Evolutionary conservation across 495 filamentous ascomycete genomes (phyloP), one percentile per base, ranked within the genome.

Genomic region (Platismatia glauca): DNA sequence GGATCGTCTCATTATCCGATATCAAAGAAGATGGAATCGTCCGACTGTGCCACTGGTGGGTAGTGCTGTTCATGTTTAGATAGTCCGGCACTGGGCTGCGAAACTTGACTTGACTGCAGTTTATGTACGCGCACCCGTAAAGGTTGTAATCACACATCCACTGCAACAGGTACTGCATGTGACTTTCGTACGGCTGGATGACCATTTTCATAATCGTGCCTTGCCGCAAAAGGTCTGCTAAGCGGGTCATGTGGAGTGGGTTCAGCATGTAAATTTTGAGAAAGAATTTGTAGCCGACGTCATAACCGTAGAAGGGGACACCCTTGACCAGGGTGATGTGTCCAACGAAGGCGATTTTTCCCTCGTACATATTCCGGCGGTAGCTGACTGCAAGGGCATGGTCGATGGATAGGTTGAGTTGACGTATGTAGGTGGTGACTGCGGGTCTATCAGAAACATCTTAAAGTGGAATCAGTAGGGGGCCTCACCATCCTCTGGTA

Each of bases 71-170:
- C 60, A 83, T 70, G 48, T 86, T 81, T 12, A 86, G 74, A 62
- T 81, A 82, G 1, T 84, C 74, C 4, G 95, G 93, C 11, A 97
- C 79, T 7, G 91, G 90, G 41, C 76, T 74, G 58, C 95, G 83
- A 68, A 96, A 97, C 44, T 71, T 78, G 34, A 83, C 81, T 50
- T 83, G 87, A 15, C 71, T 73, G 67, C 86, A 89, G 56, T 87
- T 81, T 71, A 98, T 86, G 69, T 90, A 96, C 35, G 82, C 85
- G 70, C 94, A 98, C 15, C 94, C 94, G 70, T 93, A 96, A 66
- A 98, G 78, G 67, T 95, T 97, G 79, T 91, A 97, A 70, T 98
- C 95, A 66, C 87, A 88, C 93, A 97, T 96, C 84, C 95, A 97
- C 76, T 97, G 95, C 2, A 92, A 81, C 12, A 96, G 74, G 73